Evolutionary conservation across 2,329 filamentous ascomycete genomes (phyloP), one percentile per base, ranked within the genome.

Genomic region (Metarhizium guizhouense): DNA sequence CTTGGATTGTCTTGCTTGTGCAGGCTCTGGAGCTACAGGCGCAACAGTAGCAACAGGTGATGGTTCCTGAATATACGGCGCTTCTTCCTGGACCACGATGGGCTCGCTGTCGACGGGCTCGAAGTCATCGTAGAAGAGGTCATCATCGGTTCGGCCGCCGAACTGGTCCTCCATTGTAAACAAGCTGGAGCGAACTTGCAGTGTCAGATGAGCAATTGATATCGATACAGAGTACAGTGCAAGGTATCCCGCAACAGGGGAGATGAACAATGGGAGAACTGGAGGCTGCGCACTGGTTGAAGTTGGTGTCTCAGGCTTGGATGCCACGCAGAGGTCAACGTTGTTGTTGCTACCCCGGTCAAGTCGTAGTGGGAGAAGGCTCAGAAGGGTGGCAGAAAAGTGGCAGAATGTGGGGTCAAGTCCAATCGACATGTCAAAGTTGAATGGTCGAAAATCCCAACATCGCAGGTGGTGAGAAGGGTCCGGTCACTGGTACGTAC

Each of bases 41-140:
- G 40, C 56, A 20, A 57, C 60, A 16, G 59, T 53, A 25, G 40
- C 56, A 20, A 57, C 60, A 16, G 59, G 52, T 20, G 52, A 57
- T 30, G 62, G 58, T 8, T 60, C 62, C 36, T 60, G 52, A 34
- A 52, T 57, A 30, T 64, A 47, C n/a, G 56, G 55, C 54, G 43
- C 18, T 2, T 57, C 32, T 42, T 63, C 61, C 47, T 63, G 52
- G n/a, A 63, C 57, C 25, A 68, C 59, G 25, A 71, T 61, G 5
- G 67, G 56, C 49, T 70, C 65, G 59, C 67, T 67, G 45, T 74
- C 68, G 52, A 82, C 74, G 7, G 80, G 80, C 65, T 84, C 81
- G 57, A 84, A 82, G 62, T 84, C 81, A 61, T 84, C 82, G 58
- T 78, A 77, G 64, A 84, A 84, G 57, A 84, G 74, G 64, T 83